Evolutionary conservation across 202 grass and related monocot genomes (phyloP), one percentile per base, ranked within the genome.

Genomic region (Brachypodium distachyon): DNA sequence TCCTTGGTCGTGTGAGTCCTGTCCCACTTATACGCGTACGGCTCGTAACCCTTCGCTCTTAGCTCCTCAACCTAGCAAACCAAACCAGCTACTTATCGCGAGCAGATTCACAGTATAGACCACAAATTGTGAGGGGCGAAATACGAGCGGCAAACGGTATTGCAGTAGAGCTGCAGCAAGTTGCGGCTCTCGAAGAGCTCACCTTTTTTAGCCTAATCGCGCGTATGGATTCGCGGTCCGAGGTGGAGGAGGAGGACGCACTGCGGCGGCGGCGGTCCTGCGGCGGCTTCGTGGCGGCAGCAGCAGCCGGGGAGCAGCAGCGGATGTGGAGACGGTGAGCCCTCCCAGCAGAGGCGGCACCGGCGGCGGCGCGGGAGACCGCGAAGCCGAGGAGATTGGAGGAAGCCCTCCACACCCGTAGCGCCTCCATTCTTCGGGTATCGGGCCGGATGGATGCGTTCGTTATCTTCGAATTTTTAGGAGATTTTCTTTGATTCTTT

Each of bases 171-270:
- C 28, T 44, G 63, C 13, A 57, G 65, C 11, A 53, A 52, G 76
- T 27, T 47, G 26, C 9, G 10, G 14, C 3, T 36, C 33, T 21
- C 13, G 38, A 62, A 52, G 34, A 64, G 13, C 36, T 57, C 36
- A 87, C 92, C 88, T 93, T 99, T 79, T 93, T 96, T 21, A 99
- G 90, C 72, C 92, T 90, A 58, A 96, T 91, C 81, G 96, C 85
- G 39, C 92, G 96, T 79, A 99, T 88, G 50, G 92, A 99, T 31
- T 99, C 92, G 40, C 96, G 85, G 79, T 99, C 96, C 57, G 92
- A 99, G 42, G 96, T 96, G 59, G 90, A 82, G 38, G 87, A 22
- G 22, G 89, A 90, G 49, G 85, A 59, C 53, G 81, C 80, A 36
- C 90, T 84, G 54, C 86, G 81, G 72, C 92, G 81, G 23, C 87